These are phyloP conservation scores for Angomonas ambiguus DNA, from an alignment of 208 protist species.

Conservation along the genomic window DNA sequence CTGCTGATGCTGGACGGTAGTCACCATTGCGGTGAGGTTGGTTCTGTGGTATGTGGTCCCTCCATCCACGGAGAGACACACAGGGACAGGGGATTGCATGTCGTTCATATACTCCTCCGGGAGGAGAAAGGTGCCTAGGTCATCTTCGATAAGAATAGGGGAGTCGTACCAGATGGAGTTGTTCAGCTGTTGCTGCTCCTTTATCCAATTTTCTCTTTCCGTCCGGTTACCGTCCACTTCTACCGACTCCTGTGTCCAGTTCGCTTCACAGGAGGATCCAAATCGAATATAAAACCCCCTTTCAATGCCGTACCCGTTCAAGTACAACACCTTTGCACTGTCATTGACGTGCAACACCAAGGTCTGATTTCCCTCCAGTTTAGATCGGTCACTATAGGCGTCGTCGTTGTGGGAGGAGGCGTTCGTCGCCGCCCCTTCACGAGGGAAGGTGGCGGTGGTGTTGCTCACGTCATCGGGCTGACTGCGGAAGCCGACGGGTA, in stretches of 20 bases:
- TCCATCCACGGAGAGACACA: conserved; percentile 51
- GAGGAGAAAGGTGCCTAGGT: conserved; percentile 52
- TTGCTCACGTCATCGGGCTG: conserved; percentile 53
- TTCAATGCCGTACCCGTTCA: conserved; percentile 73
- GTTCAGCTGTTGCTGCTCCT: conserved; percentile 22
- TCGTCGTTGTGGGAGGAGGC: conserved; percentile 12
- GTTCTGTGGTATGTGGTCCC: conserved; percentile 39
- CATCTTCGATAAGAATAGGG: conserved; percentile 55
- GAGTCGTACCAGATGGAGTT: conserved; percentile 50
- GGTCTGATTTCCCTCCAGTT: conserved; percentile 45
- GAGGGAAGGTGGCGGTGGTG: conserved; percentile 49
- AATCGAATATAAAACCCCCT: conserved; percentile 58
- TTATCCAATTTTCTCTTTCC: neutral
- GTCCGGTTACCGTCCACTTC: conserved; percentile 4
- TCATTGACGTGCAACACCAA: conserved; percentile 45
- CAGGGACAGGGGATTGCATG: conserved; percentile 23
- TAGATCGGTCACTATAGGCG: conserved; percentile 23
- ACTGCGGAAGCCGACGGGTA: conserved; percentile 48
- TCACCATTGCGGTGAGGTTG: conserved; percentile 28
- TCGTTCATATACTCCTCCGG: conserved; percentile 28
- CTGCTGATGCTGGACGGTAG: conserved; percentile 30
- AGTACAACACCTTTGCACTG: conserved; percentile 51
- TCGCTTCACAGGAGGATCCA: conserved; percentile 38
- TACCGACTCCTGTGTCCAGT: conserved; percentile 9
- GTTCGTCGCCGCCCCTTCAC: conserved; percentile 2